These are phyloP conservation scores for Urochloa ruziziensis DNA, from an alignment of 176 grass and related monocot genomes.

Conservation along the genomic window DNA sequence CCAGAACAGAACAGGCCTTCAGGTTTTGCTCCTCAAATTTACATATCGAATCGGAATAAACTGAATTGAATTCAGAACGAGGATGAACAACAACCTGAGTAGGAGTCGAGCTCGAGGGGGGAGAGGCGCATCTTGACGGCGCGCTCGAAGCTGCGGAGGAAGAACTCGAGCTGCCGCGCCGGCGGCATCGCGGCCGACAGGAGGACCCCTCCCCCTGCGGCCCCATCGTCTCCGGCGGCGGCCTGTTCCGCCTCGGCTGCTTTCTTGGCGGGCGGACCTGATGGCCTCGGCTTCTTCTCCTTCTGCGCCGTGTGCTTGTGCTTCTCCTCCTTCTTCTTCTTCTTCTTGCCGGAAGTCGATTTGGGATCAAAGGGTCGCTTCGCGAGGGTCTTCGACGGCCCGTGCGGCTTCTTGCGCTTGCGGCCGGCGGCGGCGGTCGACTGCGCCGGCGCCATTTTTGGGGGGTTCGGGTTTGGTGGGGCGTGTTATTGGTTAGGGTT, in stretches of 20 bases:
- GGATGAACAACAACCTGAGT: slow-evolving; percentile 47
- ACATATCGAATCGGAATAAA: not conserved
- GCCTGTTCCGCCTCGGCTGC: not conserved
- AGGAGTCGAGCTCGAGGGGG: slow-evolving; percentile 75
- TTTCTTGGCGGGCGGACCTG: not conserved
- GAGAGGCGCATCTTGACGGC: slow-evolving; percentile 83
- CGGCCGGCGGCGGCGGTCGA: not conserved
- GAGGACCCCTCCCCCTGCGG: not conserved
- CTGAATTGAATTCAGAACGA: not conserved
- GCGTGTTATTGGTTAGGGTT: not conserved
- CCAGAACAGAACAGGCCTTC: not conserved
- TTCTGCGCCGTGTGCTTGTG: slow-evolving; percentile 5
- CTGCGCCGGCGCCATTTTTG: slow-evolving; percentile 35
- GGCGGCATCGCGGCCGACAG: slow-evolving; percentile 46
- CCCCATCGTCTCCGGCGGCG: not conserved
- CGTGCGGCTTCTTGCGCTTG: slow-evolving; percentile 49
- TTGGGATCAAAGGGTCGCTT: slow-evolving; percentile 18
- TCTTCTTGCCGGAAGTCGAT: not conserved
- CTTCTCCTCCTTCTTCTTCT: slow-evolving; percentile 22
- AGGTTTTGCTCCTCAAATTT: not conserved
- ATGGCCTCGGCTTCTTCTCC: slow-evolving; percentile 26
- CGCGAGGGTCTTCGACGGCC: slow-evolving; percentile 23
- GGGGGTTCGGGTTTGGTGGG: not conserved
- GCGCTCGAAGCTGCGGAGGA: slow-evolving; percentile 75
- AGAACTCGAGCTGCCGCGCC: slow-evolving; percentile 64